phyloP scores from a whole-genome alignment of 192 early-diverging fungal species.

The Coemansia furcata region DNA sequence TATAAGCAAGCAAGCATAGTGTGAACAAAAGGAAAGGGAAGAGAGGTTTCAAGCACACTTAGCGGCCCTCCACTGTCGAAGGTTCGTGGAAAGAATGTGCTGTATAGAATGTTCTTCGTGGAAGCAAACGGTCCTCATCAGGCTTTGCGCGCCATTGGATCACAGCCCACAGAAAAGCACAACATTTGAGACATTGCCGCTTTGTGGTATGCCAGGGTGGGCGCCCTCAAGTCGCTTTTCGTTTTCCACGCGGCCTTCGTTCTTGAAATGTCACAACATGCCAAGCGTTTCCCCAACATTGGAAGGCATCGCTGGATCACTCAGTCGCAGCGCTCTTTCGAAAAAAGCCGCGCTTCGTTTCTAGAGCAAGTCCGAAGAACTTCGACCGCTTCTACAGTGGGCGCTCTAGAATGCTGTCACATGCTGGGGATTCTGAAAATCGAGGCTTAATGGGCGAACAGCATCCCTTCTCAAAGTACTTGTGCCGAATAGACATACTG shows the following conservation, averaged over 20 bases:
- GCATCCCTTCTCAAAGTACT: not conserved
- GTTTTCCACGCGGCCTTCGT: not conserved
- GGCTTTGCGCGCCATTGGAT: not conserved
- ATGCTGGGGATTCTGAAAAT: not conserved
- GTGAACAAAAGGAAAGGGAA: not conserved
- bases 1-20: not conserved
- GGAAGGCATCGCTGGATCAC: not conserved
- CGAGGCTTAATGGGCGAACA: not conserved
- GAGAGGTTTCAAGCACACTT: not conserved
- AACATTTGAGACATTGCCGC: not conserved
- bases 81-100: constrained; percentile 10
- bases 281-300: not conserved
- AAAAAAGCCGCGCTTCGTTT: not conserved
- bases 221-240: not conserved
- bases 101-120: constrained; percentile 13
- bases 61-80: not conserved
- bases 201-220: not conserved
- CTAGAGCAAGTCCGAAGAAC: not conserved
- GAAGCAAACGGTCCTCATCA: constrained; percentile 7
- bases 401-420: not conserved
- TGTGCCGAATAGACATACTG: not conserved
- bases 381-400: not conserved
- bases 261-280: not conserved
- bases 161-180: not conserved
- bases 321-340: not conserved